phyloP scores from a whole-genome alignment of 352 stramenopile species.

The Phytopythium oedochilum region DNA sequence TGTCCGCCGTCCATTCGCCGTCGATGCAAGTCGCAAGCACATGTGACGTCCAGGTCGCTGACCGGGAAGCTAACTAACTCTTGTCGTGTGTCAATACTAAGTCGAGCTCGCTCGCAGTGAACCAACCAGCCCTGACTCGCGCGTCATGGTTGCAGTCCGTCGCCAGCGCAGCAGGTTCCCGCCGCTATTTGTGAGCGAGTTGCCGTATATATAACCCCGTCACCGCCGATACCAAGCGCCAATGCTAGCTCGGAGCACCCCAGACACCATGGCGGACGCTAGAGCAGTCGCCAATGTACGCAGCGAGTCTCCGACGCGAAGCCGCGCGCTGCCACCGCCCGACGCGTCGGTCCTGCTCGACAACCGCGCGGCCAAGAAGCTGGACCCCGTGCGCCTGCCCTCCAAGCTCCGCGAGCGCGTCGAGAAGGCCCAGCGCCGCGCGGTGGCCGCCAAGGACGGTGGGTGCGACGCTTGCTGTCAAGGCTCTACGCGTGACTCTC shows the following conservation, averaged over 20 bases:
- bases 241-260: too few species aligned
- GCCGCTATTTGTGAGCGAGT: too few species aligned
- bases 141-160: too few species aligned
- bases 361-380: conserved; percentile 46
- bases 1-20: neutral
- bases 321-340: too few species aligned
- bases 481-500: neutral
- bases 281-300: neutral
- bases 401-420: conserved; percentile 59
- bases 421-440: conserved; percentile 54
- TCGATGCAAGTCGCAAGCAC: conserved; percentile 1
- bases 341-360: conserved; percentile 26
- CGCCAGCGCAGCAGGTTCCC: too few species aligned
- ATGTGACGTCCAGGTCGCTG: neutral
- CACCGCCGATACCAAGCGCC: neutral
- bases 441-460: conserved; percentile 63
- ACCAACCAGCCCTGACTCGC: too few species aligned
- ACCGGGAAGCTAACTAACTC: too few species aligned
- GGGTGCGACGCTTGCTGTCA: too few species aligned
- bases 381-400: conserved; percentile 56
- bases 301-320: neutral
- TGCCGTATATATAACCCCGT: too few species aligned
- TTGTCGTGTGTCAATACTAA: too few species aligned
- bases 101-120: too few species aligned
- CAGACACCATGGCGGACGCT: neutral